phyloP scores from a whole-genome alignment of 768 basidiomycete genomes.

The Kwoniella pini region DNA sequence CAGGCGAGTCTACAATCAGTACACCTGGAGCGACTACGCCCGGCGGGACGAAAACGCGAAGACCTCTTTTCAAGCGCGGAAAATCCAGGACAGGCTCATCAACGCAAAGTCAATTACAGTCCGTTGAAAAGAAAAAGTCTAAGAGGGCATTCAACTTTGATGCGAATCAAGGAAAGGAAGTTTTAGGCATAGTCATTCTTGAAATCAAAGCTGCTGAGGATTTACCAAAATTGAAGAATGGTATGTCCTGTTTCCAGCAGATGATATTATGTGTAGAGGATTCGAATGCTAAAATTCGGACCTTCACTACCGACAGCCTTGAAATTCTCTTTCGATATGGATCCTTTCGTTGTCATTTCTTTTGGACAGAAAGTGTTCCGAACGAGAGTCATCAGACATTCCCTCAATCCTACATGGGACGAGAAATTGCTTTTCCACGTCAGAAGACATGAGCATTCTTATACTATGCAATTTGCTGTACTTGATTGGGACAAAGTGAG shows the following conservation, averaged over 20 bases:
- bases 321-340: conserved; percentile 70
- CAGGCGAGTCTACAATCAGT: conserved; percentile 8
- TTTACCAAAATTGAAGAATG: conserved; percentile 80
- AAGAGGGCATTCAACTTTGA: conserved; percentile 62
- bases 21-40: conserved; percentile 37
- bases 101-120: conserved; percentile 26
- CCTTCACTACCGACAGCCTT: conserved; percentile 28
- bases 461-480: conserved; percentile 75
- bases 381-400: conserved; percentile 59
- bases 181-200: conserved; percentile 91
- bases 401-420: conserved; percentile 82
- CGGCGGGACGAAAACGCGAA: conserved; percentile 27
- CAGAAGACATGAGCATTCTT: conserved; percentile 76
- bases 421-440: conserved; percentile 97
- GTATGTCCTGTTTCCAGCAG: conserved; percentile 59
- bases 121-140: conserved; percentile 53
- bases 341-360: conserved; percentile 91
- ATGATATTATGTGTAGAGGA: background rate
- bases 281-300: background rate
- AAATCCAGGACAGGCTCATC: conserved; percentile 18
- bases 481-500: conserved; percentile 91
- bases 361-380: conserved; percentile 98
- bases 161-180: conserved; percentile 68
- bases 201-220: conserved; percentile 83
- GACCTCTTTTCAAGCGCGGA: conserved; percentile 29